These are phyloP conservation scores for Cubamyces lactineus DNA, from an alignment of 768 basidiomycete genomes.

Conservation along the genomic window DNA sequence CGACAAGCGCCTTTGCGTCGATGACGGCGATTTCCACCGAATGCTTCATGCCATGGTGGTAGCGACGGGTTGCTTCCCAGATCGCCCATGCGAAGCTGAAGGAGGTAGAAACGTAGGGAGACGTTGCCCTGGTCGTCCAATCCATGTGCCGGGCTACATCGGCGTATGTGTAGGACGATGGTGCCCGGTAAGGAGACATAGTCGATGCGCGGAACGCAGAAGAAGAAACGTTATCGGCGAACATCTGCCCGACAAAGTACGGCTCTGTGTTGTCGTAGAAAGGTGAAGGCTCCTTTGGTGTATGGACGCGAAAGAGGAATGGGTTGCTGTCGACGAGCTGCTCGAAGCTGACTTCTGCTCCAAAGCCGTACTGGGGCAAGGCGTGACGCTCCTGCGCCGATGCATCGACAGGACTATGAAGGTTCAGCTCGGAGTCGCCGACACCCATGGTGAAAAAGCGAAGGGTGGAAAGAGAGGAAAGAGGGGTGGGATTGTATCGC, in stretches of 20 bases:
- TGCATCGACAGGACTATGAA: conserved; percentile 11
- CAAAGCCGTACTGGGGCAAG: conserved; percentile 78
- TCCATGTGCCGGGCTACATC: conserved; percentile 76
- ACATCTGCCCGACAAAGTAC: conserved; percentile 71
- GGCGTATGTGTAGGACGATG: conserved; percentile 48
- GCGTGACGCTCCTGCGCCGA: conserved; percentile 28
- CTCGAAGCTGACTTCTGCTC: conserved; percentile 62
- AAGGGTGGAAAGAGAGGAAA: conserved; percentile 1
- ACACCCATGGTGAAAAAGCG: conserved; percentile 15
- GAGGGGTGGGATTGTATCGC: conserved; percentile 12
- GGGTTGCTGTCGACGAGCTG: conserved; percentile 63
- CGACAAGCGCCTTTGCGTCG: conserved; percentile 62
- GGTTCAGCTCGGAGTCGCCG: conserved; percentile 11
- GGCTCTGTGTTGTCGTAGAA: conserved; percentile 58
- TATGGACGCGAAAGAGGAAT: conserved; percentile 81
- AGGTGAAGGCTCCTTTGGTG: conserved; percentile 62
- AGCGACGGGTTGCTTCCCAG: conserved; percentile 81
- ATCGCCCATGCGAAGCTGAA: conserved; percentile 84
- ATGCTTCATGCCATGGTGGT: conserved; percentile 71
- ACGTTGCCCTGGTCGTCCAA: conserved; percentile 73
- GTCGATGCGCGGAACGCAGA: conserved; percentile 31
- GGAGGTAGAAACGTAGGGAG: conserved; percentile 73
- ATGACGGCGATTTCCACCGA: conserved; percentile 80
- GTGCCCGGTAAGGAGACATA: conserved; percentile 31
- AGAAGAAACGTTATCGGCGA: conserved; percentile 44